Conservation (phyloP, 139 green algal species). For the Chlamydomonas urium region DNA sequence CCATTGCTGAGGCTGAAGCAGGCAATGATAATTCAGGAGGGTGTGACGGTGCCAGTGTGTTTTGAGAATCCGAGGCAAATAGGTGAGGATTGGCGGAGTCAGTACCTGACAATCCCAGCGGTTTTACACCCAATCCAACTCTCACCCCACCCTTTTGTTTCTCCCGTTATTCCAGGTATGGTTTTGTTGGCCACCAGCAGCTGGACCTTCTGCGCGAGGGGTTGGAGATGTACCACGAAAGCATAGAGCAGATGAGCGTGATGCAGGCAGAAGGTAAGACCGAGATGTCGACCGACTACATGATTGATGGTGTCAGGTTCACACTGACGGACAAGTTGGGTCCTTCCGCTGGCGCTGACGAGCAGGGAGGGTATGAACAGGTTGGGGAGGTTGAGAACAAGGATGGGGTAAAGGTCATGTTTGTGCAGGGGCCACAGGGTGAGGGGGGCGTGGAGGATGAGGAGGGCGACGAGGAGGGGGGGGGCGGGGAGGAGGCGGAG, state of each 20-base stretch:
- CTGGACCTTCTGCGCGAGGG: slow-evolving; percentile 25
- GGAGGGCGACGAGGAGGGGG: background rate
- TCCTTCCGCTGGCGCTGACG: background rate
- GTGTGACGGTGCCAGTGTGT: too few relatives aligned
- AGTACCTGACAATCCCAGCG: too few relatives aligned
- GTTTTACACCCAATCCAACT: too few relatives aligned
- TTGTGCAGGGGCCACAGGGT: background rate
- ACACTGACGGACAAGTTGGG: slow-evolving; percentile 15
- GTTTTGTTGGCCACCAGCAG: background rate
- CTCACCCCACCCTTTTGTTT: background rate
- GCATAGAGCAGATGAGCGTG: slow-evolving; percentile 31
- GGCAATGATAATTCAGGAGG: too few relatives aligned
- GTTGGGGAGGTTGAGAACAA: background rate
- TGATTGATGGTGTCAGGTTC: slow-evolving; percentile 19
- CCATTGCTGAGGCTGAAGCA: too few relatives aligned
- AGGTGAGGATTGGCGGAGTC: too few relatives aligned
- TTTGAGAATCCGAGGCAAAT: too few relatives aligned
- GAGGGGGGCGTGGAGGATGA: background rate
- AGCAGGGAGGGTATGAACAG: background rate
- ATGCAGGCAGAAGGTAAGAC: slow-evolving; percentile 28
- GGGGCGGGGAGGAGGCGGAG: background rate
- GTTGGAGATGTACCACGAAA: slow-evolving; percentile 29
- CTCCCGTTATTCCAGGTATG: slow-evolving; percentile 3
- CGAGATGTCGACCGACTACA: slow-evolving; percentile 4
- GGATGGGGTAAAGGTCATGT: slow-evolving; percentile 3